Conservation (phyloP, 768 basidiomycete genomes). For the Suillus lakei region DNA sequence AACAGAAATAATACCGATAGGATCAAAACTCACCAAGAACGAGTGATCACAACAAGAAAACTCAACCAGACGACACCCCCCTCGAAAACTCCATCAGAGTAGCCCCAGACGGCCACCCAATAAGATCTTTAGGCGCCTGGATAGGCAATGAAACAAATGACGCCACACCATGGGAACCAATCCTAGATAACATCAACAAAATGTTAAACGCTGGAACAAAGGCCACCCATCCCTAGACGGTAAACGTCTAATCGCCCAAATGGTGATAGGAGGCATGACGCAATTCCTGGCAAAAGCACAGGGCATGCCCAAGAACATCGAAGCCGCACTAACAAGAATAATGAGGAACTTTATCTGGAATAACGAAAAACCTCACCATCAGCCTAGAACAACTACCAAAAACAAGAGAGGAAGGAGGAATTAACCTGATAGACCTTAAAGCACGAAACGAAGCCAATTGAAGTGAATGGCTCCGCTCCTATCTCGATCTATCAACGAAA, state of each 20-base stretch:
- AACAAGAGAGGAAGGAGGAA: too few relatives aligned
- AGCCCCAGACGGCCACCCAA: background rate
- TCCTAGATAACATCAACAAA: background rate
- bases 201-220: background rate
- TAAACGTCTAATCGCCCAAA: background rate
- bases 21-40: background rate
- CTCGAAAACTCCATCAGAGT: too few relatives aligned
- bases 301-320: background rate
- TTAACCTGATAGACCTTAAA: too few relatives aligned
- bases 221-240: background rate
- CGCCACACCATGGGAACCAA: background rate
- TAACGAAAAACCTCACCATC: background rate
- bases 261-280: background rate
- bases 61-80: background rate
- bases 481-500: too few relatives aligned
- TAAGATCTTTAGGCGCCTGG: background rate
- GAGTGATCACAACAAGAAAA: background rate
- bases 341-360: background rate
- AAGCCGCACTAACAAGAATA: background rate
- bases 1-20: conserved; percentile 25
- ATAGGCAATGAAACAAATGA: background rate
- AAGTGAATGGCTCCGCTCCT: too few relatives aligned
- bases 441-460: too few relatives aligned
- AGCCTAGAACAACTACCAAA: too few relatives aligned
- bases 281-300: background rate